Evolutionary conservation across 2,329 filamentous ascomycete species (phyloP), one percentile per base, ranked within the genome.

Genomic region (Atkinsonella texensis): DNA sequence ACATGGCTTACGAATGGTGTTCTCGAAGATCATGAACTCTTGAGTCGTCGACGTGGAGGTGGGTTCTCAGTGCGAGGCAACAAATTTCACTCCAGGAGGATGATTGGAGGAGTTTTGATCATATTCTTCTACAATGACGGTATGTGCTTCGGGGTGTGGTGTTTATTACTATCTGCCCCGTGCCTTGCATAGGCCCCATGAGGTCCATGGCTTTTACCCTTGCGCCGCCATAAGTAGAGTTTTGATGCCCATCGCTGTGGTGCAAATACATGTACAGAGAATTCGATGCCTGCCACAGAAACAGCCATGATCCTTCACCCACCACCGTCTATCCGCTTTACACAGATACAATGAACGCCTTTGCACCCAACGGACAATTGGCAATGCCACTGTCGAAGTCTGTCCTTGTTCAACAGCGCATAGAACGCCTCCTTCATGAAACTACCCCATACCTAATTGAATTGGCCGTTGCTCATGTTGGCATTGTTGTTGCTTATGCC

Each of bases 111-210:
- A 28, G 28, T 28, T 28, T 28, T 28, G 28, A 8, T 4, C 28
- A 77, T 74, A 77, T 73, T 68, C 55, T 54, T 51, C 9, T 38
- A 4, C 35, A 38, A 38, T 8, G 7, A 38, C 4, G 11, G 35
- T 7, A 38, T 38, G 8, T 38, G 35, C 35, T 38, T 38, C 33
- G 12, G 18, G 41, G 23, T 6, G 18, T 20, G 4, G 20, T 43
- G 4, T 43, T 28, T 43, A 43, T 42, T 20, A 13, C 5, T 28
- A 28, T 28, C 28, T 28, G 7, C 28, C 28, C 28, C 4, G 28
- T 28, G 28, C 28, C 4, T 28, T 43, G 17, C 18, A 9, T 18
- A 15, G 20, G 13, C 12, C 17, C 17, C 18, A 11, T 38, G 35
- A 38, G 11, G 12, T 43, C 41, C 17, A 20, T 43, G 41, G 23